Conservation (phyloP, 2,329 filamentous ascomycete species). For the Cryphonectria radicalis region DNA sequence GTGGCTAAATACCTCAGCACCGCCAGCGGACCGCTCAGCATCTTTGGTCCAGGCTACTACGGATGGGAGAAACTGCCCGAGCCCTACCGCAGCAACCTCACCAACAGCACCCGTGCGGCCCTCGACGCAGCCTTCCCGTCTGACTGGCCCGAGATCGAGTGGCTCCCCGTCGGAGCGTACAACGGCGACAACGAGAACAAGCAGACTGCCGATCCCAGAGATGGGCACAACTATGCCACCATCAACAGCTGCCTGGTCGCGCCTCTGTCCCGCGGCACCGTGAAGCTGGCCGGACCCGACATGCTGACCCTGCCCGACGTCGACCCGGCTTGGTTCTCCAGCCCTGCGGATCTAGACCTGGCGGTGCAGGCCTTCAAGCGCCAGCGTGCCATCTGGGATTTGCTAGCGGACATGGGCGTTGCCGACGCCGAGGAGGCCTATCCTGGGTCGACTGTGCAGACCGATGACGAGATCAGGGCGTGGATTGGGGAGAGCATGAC, state of each 20-base stretch:
- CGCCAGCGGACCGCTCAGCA: slow-evolving; percentile 16
- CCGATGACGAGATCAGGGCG: slow-evolving; percentile 31
- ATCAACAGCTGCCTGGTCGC: slow-evolving; percentile 30
- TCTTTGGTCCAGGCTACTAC: slow-evolving; percentile 23
- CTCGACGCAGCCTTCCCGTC: slow-evolving; percentile 19
- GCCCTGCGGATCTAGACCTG: slow-evolving; percentile 21
- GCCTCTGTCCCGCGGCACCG: slow-evolving; percentile 40
- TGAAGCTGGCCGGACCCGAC: slow-evolving; percentile 39
- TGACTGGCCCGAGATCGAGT: slow-evolving; percentile 27
- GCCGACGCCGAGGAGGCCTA: slow-evolving; percentile 40
- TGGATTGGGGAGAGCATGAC: slow-evolving; percentile 35
- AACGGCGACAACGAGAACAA: slow-evolving; percentile 23
- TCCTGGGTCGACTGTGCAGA: slow-evolving; percentile 38
- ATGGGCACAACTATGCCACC: slow-evolving; percentile 21
- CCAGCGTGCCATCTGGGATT: slow-evolving; percentile 30
- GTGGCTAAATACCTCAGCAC: slow-evolving; percentile 11
- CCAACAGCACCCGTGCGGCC: slow-evolving; percentile 6
- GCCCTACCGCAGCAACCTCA: slow-evolving; percentile 16
- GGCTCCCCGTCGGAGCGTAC: slow-evolving; percentile 17
- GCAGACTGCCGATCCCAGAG: slow-evolving; percentile 11
- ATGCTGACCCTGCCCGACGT: slow-evolving; percentile 42
- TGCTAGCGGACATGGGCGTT: slow-evolving; percentile 12
- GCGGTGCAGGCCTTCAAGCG: slow-evolving; percentile 35
- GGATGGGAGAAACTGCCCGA: slow-evolving; percentile 24
- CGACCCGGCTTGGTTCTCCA: slow-evolving; percentile 43